phyloP scores from a whole-genome alignment of 192 early-diverging fungal genomes.

The Coemansia sp. region DNA sequence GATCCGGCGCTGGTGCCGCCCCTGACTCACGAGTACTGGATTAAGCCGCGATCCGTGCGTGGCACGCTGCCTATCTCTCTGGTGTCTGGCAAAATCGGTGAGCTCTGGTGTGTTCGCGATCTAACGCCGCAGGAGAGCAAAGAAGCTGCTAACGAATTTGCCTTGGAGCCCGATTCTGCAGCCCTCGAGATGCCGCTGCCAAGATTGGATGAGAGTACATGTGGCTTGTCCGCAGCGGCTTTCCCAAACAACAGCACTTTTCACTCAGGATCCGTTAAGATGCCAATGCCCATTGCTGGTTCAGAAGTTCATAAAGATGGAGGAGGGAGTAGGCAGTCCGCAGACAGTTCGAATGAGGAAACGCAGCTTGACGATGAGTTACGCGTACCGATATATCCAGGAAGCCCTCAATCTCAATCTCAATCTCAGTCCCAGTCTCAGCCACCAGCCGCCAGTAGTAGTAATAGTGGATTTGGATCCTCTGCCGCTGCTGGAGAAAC shows the following conservation, averaged over 20 bases:
- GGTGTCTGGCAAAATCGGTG: conserved; percentile 22
- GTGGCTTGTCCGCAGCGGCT: neutral
- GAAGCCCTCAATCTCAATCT: neutral
- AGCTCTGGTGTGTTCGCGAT: conserved; percentile 36
- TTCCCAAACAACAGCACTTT: neutral
- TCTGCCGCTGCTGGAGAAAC: neutral
- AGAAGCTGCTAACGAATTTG: conserved; percentile 8
- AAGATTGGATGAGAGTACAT: neutral
- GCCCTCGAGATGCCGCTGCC: conserved; percentile 1
- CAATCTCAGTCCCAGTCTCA: neutral
- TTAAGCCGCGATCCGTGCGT: conserved; percentile 2
- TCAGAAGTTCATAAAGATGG: too few relatives aligned
- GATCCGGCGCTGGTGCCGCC: neutral
- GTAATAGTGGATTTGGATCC: neutral
- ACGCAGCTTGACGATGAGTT: too few relatives aligned
- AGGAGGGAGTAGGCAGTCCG: too few relatives aligned
- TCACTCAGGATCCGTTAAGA: neutral
- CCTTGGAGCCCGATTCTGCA: neutral
- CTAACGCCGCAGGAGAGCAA: neutral
- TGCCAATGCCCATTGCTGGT: neutral
- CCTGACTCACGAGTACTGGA: neutral
- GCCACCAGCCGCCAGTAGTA: neutral
- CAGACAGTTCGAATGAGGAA: too few relatives aligned
- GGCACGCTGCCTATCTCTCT: conserved; percentile 42
- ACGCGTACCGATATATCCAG: too few relatives aligned